phyloP scores from a whole-genome alignment of 2,329 filamentous ascomycete genomes.

The Alternaria gansuensis region DNA sequence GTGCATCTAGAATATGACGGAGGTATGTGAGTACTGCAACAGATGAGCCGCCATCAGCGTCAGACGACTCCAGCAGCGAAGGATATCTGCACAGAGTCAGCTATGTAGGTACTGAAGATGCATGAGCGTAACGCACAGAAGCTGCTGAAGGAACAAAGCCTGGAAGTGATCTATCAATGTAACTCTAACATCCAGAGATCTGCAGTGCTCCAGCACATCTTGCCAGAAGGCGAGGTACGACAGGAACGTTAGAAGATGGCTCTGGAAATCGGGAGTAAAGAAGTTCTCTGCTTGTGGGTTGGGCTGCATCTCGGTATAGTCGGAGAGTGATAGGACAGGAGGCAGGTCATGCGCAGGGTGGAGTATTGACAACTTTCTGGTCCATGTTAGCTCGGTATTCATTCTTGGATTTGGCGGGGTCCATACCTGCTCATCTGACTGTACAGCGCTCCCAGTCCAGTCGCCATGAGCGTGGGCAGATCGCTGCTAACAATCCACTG shows the following conservation, averaged over 20 bases:
- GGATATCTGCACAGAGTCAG: conserved; percentile 72
- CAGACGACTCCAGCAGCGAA: conserved; percentile 93
- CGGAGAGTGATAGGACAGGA: conserved; percentile 85
- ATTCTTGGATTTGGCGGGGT: not conserved
- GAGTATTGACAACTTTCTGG: conserved; percentile 80
- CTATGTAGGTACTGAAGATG: not conserved
- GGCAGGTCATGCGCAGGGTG: conserved; percentile 79
- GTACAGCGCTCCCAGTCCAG: conserved; percentile 82
- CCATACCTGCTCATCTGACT: conserved; percentile 70
- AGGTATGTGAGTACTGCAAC: conserved; percentile 95
- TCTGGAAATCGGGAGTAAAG: conserved; percentile 77
- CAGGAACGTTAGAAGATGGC: conserved; percentile 91
- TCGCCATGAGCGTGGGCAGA: conserved; percentile 95
- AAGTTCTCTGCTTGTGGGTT: conserved; percentile 74
- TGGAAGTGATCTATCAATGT: conserved; percentile 97
- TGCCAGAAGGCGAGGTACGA: conserved; percentile 98
- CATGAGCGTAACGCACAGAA: conserved; percentile 69
- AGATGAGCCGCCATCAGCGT: conserved; percentile 95
- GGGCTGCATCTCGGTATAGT: conserved; percentile 78
- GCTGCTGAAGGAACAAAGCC: conserved; percentile 91
- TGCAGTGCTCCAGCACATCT: conserved; percentile 94
- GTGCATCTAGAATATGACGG: conserved; percentile 84
- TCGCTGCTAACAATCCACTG: conserved; percentile 98
- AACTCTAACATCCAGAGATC: conserved; percentile 88
- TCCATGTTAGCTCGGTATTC: conserved; percentile 19